Percentiles rank a stretch among this genome's conserved stretches.
phyloP scores from a whole-genome alignment of 352 stramenopile genomes.

The Phytophthora sansomeana region DNA sequence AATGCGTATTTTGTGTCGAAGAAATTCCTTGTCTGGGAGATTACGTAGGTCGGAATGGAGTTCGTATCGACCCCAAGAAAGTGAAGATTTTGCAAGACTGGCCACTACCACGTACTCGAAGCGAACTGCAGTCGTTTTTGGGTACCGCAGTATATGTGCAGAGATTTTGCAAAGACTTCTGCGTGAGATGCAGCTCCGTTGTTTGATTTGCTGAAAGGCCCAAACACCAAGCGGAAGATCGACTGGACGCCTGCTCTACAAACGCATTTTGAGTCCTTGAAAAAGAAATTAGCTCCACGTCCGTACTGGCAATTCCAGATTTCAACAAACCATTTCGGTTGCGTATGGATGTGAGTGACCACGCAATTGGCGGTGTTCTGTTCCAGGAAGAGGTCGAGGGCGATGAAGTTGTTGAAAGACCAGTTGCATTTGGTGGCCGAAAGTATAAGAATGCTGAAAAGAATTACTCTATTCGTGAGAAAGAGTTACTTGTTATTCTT shows the following conservation, averaged over 20 bases:
- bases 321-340: slow-evolving; percentile 3
- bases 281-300: slow-evolving; percentile 2
- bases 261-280: slow-evolving; percentile 4
- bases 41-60: slow-evolving; percentile 18
- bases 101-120: slow-evolving; percentile 10
- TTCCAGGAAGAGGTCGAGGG: slow-evolving; percentile 3
- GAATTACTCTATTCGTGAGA: no score
- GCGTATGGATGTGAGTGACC: slow-evolving; percentile 9
- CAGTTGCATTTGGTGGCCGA: slow-evolving; percentile 11
- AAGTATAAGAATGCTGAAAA: background rate
- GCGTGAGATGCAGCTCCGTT: no score
- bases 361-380: slow-evolving; percentile 8
- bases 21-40: slow-evolving; percentile 32
- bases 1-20: slow-evolving; percentile 22
- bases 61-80: slow-evolving; percentile 23
- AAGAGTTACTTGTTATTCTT: no score
- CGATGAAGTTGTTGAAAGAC: slow-evolving; percentile 6
- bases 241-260: no score
- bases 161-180: no score
- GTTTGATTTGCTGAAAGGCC: no score
- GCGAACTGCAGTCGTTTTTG: slow-evolving; percentile 10
- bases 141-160: no score
- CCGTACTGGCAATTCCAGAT: slow-evolving; percentile 10
- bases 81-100: slow-evolving; percentile 9
- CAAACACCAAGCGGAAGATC: no score